Base-by-base conservation (phyloP, 371 early-diverging fungal genomes). In the Dichotomocladium elegans region DNA sequence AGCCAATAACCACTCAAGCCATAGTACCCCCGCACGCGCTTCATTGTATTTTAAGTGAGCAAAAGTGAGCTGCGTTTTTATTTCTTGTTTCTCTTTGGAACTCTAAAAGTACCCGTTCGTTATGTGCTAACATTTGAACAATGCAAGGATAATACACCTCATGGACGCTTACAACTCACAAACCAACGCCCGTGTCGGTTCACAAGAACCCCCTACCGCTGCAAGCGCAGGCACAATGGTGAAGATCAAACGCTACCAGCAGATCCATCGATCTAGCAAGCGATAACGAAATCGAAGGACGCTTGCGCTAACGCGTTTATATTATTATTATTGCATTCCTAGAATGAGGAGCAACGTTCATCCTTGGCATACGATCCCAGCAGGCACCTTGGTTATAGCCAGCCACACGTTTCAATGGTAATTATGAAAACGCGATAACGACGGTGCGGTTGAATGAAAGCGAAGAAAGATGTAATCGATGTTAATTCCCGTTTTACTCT, bases 291-390 rank as follows among this genome's bases (percentile, higher is more conserved):
- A 33, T 33, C 12, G 34, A n/a, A 35, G 2, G 3, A 0, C 4
- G 2, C 17, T 14, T 35, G 35, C 5, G 5, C 4, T 14, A 3
- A 0, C 21, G 37, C 21, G 15, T 21, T 37, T 10, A 37, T 37
- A 9, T 4, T 35, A 17, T 17, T 17, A 4, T 12, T 35, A 17
- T 37, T 37, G n/a, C 21, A 21, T 21, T 34, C n/a, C 1, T 43
- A 52, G 53, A 41, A 41, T 30, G 53, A 52, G 25, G 43, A 33
- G 30, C 53, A 52, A 11, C 53, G 53, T 19, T 57, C 57, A 34
- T 27, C 57, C 11, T 25, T 57, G 33, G 54, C 60, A 14, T 59
- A 59, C 29, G 60, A 59, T 47, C 53, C 60, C 15, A 59, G 51
- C 41, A 46, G 37, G 21, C 37, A 37, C 21, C 37, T 37, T 21